Percentiles rank a stretch among this genome's conserved stretches.
These are phyloP conservation scores for Globisporangium solare DNA, from an alignment of 352 stramenopile species.

Conservation along the genomic window DNA sequence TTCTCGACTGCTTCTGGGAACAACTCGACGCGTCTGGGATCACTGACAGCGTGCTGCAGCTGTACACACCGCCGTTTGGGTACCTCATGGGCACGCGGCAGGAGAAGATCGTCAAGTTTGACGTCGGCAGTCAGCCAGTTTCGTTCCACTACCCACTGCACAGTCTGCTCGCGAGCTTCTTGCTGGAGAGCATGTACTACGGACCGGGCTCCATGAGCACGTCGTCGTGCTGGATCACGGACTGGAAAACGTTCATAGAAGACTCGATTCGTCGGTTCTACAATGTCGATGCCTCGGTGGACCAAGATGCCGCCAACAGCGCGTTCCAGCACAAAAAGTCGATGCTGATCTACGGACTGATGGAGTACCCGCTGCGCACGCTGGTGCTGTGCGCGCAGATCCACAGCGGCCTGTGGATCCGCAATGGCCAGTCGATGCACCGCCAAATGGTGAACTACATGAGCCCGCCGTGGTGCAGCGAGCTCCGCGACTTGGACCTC, in stretches of 20 bases:
- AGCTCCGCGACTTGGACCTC: conserved; percentile 71
- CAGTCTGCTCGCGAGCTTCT: conserved; percentile 70
- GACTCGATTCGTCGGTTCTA: conserved; percentile 35
- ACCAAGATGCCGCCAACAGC: conserved; percentile 15
- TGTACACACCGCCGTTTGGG: conserved; percentile 59
- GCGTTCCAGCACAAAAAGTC: conserved; percentile 35
- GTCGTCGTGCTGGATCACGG: conserved; percentile 30
- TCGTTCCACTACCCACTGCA: conserved; percentile 91
- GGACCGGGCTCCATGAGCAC: conserved; percentile 22
- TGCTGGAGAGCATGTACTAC: conserved; percentile 77
- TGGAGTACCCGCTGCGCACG: conserved; percentile 77
- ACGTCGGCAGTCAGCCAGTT: conserved; percentile 66
- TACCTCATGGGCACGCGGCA: conserved; percentile 42
- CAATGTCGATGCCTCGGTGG: conserved; percentile 18
- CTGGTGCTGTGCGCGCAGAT: conserved; percentile 75
- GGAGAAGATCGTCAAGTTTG: conserved; percentile 71
- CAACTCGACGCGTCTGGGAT: conserved; percentile 52
- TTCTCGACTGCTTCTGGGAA: conserved; percentile 70
- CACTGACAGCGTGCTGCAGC: conserved; percentile 33
- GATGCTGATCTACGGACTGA: conserved; percentile 63
- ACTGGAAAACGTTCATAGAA: conserved; percentile 50
- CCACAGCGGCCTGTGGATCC: conserved; percentile 76
- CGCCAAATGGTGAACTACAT: conserved; percentile 80
- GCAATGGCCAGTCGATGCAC: conserved; percentile 81
- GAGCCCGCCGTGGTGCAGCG: conserved; percentile 62